Conservation (phyloP, 1,284 basidiomycete genomes). For the Ceraceosorus bombacis region DNA sequence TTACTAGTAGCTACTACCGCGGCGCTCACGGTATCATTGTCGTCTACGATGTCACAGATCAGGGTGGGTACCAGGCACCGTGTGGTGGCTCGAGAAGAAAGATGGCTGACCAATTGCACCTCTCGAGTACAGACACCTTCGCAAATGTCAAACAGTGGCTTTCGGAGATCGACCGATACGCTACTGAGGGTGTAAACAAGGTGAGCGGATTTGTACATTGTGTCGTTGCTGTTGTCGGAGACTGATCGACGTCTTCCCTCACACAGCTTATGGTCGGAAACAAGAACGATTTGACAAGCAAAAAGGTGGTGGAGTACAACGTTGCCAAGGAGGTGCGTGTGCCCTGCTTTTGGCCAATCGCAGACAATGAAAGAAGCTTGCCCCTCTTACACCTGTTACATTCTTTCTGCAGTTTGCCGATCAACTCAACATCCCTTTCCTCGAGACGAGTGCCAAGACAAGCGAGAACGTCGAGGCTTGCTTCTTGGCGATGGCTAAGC, state of each 20-base stretch:
- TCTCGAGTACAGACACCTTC: constrained; percentile 68
- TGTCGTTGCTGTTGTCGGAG: too few relatives aligned
- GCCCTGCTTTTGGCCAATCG: background rate
- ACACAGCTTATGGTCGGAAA: constrained; percentile 75
- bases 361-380: background rate
- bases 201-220: constrained; percentile 16
- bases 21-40: constrained; percentile 93
- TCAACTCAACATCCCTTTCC: constrained; percentile 49
- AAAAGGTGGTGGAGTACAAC: constrained; percentile 98
- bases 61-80: constrained; percentile 17
- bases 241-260: too few relatives aligned
- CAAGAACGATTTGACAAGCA: constrained; percentile 93
- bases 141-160: constrained; percentile 99
- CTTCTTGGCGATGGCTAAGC: constrained; percentile 44
- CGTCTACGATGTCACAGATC: constrained; percentile 96
- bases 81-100: background rate
- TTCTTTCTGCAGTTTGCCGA: constrained; percentile 37
- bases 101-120: too few relatives aligned
- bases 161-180: constrained; percentile 98
- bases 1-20: constrained; percentile 84
- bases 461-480: constrained; percentile 51
- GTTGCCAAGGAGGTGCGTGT: constrained; percentile 68
- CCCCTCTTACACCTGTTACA: constrained; percentile 14
- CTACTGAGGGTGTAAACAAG: constrained; percentile 97
- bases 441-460: constrained; percentile 52